These are phyloP conservation scores for Trametes cubensis DNA, from an alignment of 768 basidiomycete species.

Conservation along the genomic window DNA sequence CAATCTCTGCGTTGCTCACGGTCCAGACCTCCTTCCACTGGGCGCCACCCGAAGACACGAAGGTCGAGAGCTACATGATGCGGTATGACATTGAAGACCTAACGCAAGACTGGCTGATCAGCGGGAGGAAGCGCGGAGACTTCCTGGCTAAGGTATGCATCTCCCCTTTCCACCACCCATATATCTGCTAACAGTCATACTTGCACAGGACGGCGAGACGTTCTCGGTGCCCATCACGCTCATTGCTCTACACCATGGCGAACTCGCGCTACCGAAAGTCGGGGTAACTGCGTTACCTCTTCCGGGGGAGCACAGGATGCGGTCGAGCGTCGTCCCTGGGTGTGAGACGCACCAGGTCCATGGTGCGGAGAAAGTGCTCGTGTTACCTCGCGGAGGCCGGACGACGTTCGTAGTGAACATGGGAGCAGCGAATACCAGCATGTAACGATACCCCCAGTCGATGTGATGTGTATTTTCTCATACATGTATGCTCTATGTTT, in stretches of 20 bases:
- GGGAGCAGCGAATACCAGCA: slow-evolving; percentile 42
- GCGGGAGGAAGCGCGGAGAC: slow-evolving; percentile 85
- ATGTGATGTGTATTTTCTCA: background rate
- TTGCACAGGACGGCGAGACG: slow-evolving; percentile 60
- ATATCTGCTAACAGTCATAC: background rate
- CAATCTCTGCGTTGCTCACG: slow-evolving; percentile 66
- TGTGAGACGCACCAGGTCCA: slow-evolving; percentile 84
- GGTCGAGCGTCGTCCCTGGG: slow-evolving; percentile 59
- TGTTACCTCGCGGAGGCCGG: slow-evolving; percentile 81
- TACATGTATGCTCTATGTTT: too few species aligned
- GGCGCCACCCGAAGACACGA: slow-evolving; percentile 52
- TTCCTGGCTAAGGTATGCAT: slow-evolving; percentile 70
- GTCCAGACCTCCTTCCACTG: slow-evolving; percentile 80
- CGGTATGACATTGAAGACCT: slow-evolving; percentile 83
- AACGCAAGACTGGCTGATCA: slow-evolving; percentile 85
- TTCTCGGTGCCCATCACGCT: slow-evolving; percentile 69
- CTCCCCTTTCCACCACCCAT: background rate
- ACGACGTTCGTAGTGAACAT: slow-evolving; percentile 81
- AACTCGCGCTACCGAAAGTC: slow-evolving; percentile 76
- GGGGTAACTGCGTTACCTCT: slow-evolving; percentile 62
- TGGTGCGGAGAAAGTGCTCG: slow-evolving; percentile 78
- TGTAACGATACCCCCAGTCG: slow-evolving; percentile 10
- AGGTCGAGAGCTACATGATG: slow-evolving; percentile 51
- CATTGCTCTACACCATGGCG: slow-evolving; percentile 86
- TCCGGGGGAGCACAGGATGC: slow-evolving; percentile 55